Percentiles rank a stretch among this genome's conserved stretches.
Evolutionary conservation across 1,139 yeast species (phyloP).

Genomic region (Sugiyamaella sp.): DNA sequence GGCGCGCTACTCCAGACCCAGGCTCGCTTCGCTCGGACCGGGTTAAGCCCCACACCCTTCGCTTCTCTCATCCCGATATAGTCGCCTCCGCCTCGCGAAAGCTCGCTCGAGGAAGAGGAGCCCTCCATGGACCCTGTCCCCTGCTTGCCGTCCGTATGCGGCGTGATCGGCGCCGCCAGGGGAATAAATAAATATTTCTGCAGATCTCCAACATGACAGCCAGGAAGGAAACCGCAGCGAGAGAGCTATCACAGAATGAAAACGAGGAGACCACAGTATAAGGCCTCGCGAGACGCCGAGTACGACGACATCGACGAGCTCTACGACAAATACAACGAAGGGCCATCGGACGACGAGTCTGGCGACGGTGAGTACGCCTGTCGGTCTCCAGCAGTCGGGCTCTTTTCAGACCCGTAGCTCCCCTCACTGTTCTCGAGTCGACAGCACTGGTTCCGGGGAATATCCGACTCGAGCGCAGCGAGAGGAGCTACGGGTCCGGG

Average conservation of each 20-base stretch:
- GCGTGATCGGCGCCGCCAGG: constrained; percentile 1
- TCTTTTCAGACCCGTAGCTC: too few relatives aligned
- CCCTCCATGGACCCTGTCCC: not conserved
- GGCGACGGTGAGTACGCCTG: constrained; percentile 21
- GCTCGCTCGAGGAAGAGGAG: too few relatives aligned
- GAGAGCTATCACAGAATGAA: constrained; percentile 12
- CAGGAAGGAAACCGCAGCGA: not conserved
- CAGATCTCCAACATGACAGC: not conserved
- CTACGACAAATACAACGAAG: constrained; percentile 10
- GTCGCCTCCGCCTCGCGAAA: too few relatives aligned
- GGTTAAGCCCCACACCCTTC: too few relatives aligned
- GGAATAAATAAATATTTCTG: constrained; percentile 4
- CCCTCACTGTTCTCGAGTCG: too few relatives aligned
- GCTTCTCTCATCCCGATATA: too few relatives aligned
- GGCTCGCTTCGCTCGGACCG: too few relatives aligned
- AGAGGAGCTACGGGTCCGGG: too few relatives aligned
- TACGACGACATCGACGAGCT: constrained; percentile 15
- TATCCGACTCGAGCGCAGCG: too few relatives aligned
- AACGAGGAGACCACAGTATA: constrained; percentile 23
- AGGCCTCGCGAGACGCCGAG: constrained; percentile 9
- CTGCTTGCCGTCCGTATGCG: not conserved
- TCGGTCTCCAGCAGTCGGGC: too few relatives aligned
- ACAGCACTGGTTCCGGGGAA: too few relatives aligned
- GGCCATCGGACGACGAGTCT: constrained; percentile 31
- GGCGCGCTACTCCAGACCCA: too few relatives aligned